phyloP scores from a whole-genome alignment of 2,329 filamentous ascomycete species.

The Colletotrichum nymphaeae region DNA sequence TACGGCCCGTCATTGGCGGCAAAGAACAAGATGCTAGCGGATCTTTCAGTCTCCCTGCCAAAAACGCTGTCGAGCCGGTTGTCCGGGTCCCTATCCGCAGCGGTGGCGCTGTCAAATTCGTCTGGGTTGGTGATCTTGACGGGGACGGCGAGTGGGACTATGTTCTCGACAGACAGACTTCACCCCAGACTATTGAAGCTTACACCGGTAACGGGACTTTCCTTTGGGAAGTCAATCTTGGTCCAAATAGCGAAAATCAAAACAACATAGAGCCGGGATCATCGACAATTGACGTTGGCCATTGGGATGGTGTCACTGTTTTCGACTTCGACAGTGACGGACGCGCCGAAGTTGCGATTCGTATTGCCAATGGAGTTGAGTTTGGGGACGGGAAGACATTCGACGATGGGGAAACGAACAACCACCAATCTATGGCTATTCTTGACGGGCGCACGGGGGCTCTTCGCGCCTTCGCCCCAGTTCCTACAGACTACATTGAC shows the following conservation, averaged over 20 bases:
- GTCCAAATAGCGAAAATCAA: conserved; percentile 38
- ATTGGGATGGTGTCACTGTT: conserved; percentile 40
- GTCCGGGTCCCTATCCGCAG: conserved; percentile 37
- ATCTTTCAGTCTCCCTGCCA: conserved; percentile 33
- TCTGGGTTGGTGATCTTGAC: conserved; percentile 41
- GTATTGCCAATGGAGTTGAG: conserved; percentile 39
- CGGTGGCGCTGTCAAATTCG: conserved; percentile 38
- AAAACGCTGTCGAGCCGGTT: conserved; percentile 23
- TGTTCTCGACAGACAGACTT: conserved; percentile 38
- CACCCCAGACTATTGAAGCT: conserved; percentile 32
- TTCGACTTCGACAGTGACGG: conserved; percentile 41
- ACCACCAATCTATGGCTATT: conserved; percentile 39
- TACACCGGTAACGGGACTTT: conserved; percentile 37
- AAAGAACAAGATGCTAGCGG: conserved; percentile 31
- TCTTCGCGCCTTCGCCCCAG: conserved; percentile 22
- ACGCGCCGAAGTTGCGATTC: conserved; percentile 38
- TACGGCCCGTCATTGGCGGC: conserved; percentile 35
- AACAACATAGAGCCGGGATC: conserved; percentile 39
- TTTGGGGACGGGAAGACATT: conserved; percentile 38
- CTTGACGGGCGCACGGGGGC: conserved; percentile 37
- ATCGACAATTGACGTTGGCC: conserved; percentile 36
- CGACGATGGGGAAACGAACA: conserved; percentile 6
- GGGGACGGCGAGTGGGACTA: conserved; percentile 40
- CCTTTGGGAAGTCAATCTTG: conserved; percentile 38
- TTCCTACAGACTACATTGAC: conserved; percentile 22